Evolutionary conservation across 139 green algal species (phyloP).

Genomic region (Coelastrella sp.): DNA sequence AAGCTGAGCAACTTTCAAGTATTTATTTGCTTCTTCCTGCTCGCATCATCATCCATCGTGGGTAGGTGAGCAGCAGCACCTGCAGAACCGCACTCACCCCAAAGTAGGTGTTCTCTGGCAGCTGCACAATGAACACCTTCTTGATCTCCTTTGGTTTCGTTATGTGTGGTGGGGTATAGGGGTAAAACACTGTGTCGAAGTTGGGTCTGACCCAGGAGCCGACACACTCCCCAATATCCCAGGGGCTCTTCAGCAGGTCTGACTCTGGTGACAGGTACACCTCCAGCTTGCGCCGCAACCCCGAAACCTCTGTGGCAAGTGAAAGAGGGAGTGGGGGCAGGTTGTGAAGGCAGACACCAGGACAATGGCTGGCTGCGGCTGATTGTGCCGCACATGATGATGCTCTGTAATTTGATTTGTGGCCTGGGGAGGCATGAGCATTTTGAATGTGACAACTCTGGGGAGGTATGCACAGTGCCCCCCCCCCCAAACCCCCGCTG

Average conservation of each 20-base stretch:
- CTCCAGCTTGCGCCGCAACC: conserved; percentile 89
- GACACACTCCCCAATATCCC: conserved; percentile 74
- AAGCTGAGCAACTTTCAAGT: too few species aligned
- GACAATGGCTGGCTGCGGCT: neutral
- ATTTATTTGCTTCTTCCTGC: too few species aligned
- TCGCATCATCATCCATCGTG: too few species aligned
- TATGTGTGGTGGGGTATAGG: conserved; percentile 95
- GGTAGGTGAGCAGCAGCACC: neutral
- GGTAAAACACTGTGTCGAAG: conserved; percentile 96
- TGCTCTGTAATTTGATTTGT: too few species aligned
- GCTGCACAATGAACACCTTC: conserved; percentile 87
- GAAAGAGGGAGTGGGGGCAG: neutral
- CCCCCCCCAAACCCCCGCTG: too few species aligned
- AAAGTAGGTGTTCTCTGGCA: conserved; percentile 93
- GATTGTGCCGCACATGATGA: neutral
- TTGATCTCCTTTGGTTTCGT: conserved; percentile 94
- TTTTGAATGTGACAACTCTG: too few species aligned
- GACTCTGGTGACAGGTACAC: conserved; percentile 79
- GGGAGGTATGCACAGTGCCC: too few species aligned
- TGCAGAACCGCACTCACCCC: conserved; percentile 66
- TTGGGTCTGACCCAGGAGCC: conserved; percentile 87
- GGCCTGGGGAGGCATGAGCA: too few species aligned
- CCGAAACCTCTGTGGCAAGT: conserved; percentile 83
- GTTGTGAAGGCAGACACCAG: neutral
- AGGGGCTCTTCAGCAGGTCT: conserved; percentile 54